Evolutionary conservation across 257 asterid species (phyloP), one percentile per base, ranked within the genome.

Genomic region (Solanum medicagineum): DNA sequence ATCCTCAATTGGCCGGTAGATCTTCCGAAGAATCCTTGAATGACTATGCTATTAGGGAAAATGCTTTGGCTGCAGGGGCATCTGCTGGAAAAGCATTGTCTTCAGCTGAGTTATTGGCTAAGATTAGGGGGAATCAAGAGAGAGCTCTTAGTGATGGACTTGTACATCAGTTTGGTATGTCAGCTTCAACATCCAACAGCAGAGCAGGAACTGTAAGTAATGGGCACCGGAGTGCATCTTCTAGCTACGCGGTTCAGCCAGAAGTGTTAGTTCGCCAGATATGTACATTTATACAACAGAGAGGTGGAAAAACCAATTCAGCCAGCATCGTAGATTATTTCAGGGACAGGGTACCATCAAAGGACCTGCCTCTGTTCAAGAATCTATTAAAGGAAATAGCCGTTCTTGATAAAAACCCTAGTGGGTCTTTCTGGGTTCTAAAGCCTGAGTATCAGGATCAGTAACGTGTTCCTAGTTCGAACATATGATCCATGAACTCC

Each of bases 301-400:
- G 86, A 49, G 98, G 97, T 59, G 98, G 99, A 81, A 90, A 91
- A 29, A 85, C 95, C 42, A 92, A 90, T 89, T 95, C 99, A n/a
- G 90, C 91, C 59, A 86, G 90, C 88, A 94, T 96, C 74, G 98
- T 94, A 47, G 91, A 88, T 81, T 93, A 95, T 86, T 96, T 95
- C 86, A 94, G 87, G 88, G 95, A 93, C 14, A 90, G 93, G 87
- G 90, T 96, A 85, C 97, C 99, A 45, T 88, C 97, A 0, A 93
- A 95, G 87, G 98, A 95, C 87, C 87, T 93, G 86, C 94, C 99
- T 5, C 79, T 96, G 90, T 96, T 96, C 82, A 96, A 95, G 90
- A 94, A 89, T 86, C 97, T 96, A 84, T 89, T 96, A 79, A 96
- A 94, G 92, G 98, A 95, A 90, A 96, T 96, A 70, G 98, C 99